Evolutionary conservation across 2,329 filamentous ascomycete species (phyloP), one percentile per base, ranked within the genome.

Genomic region (Trichoderma gracile): DNA sequence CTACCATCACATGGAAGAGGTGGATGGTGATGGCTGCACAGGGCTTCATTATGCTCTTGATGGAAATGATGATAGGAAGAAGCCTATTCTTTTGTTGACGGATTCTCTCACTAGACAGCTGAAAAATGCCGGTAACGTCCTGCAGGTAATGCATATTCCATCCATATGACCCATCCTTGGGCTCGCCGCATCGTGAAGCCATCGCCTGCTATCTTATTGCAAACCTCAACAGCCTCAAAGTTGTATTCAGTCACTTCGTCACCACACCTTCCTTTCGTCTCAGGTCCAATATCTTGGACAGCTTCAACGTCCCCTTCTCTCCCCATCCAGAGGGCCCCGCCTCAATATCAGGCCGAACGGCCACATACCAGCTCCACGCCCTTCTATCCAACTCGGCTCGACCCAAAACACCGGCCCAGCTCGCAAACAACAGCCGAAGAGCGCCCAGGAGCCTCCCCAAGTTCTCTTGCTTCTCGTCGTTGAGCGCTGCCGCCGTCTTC

Each of bases 301-400:
- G 74, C 69, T 81, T 86, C 30, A 96, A 79, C 61, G 80, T 78
- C 1, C 90, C 91, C 75, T 94, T 95, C 14, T 89, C 90, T 30
- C 92, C 92, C 92, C 92, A 96, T 1, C 93, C 92, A 21, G 86
- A 85, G 54, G 86, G 85, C 0, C 92, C 93, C 64, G 82, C 78
- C 65, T 90, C 87, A 2, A 96, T 89, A 21, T 91, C 88, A 0
- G 92, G 92, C 67, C 93, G 81, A 21, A 93, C 86, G 23, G 84
- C 82, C 1, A 89, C 80, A 75, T 96, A 96, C 92, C 92, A 96
- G 12, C 79, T 79, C 91, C 92, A 96, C 19, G 91, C 90, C 65
- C 87, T 84, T 67, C 83, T 82, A 73, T 96, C 91, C 59, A 96
- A 78, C 70, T 96, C 91, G 17, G 84, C 80, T 4, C 78, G 77